These are phyloP conservation scores for Eucalyptus erythrocorys DNA, from an alignment of 345 rosid genomes.

Conservation along the genomic window DNA sequence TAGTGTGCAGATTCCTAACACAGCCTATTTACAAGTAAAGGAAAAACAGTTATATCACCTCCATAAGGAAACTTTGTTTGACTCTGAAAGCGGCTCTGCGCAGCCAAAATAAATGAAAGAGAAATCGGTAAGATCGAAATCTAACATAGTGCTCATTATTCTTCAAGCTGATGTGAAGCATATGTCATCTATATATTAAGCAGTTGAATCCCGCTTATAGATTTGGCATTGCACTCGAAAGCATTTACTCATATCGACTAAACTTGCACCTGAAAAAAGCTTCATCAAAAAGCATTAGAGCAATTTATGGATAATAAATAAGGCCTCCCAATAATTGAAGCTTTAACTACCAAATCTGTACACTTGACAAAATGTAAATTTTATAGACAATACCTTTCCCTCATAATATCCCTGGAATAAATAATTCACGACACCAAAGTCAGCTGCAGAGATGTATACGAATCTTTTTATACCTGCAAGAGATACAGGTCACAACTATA, in stretches of 20 bases:
- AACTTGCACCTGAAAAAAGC: background rate
- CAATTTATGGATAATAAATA: background rate
- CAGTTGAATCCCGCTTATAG: background rate
- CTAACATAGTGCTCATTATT: background rate
- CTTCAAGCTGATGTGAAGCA: background rate
- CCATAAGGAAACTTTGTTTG: slow-evolving; percentile 81
- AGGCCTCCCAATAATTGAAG: background rate
- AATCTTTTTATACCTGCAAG: slow-evolving; percentile 74
- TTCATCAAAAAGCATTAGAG: background rate
- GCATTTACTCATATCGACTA: background rate
- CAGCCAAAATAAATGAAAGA: slow-evolving; percentile 7
- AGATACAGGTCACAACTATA: background rate
- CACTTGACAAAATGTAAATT: background rate
- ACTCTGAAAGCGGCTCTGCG: slow-evolving; percentile 78
- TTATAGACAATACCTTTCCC: slow-evolving; percentile 44
- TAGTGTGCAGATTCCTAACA: background rate
- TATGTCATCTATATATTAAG: background rate
- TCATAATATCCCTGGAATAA: slow-evolving; percentile 78
- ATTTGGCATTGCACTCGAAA: background rate
- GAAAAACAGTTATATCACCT: slow-evolving; percentile 30
- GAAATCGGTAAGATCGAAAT: background rate
- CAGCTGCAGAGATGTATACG: slow-evolving; percentile 89
- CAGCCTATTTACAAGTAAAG: background rate
- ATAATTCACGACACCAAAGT: slow-evolving; percentile 75
- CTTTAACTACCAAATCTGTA: background rate